These are phyloP conservation scores for Choanephora cucurbitarum DNA, from an alignment of 371 early-diverging fungal genomes.

Conservation along the genomic window DNA sequence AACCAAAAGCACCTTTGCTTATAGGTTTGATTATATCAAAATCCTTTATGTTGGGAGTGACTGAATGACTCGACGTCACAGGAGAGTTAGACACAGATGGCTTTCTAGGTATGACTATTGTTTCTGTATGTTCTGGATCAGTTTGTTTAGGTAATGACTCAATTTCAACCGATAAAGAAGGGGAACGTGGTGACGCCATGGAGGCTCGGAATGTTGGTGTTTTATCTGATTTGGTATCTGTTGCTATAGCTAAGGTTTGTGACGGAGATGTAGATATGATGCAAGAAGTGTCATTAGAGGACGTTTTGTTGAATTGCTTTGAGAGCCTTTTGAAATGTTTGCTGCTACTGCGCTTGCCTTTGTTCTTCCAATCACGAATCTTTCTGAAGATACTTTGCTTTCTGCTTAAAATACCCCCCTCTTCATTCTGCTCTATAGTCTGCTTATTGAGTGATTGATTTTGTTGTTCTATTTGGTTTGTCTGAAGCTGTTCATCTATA, in stretches of 20 bases:
- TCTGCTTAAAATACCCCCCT: slow-evolving; percentile 4
- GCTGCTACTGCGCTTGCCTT: slow-evolving; percentile 11
- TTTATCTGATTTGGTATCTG: background rate
- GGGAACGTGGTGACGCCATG: background rate
- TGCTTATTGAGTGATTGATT: background rate
- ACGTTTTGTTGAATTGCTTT: slow-evolving; percentile 4
- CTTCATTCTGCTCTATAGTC: background rate
- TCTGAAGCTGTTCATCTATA: slow-evolving; percentile 8
- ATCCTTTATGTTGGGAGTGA: slow-evolving; percentile 81
- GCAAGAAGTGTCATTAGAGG: background rate
- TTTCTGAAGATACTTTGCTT: slow-evolving; percentile 24
- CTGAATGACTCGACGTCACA: slow-evolving; percentile 40
- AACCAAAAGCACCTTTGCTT: slow-evolving; percentile 90
- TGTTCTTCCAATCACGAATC: slow-evolving; percentile 25
- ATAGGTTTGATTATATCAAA: slow-evolving; percentile 93
- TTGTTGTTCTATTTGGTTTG: background rate
- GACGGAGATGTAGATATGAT: background rate
- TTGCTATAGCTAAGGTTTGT: background rate
- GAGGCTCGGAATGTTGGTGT: background rate
- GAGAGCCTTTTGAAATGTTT: slow-evolving; percentile 6
- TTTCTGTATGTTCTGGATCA: slow-evolving; percentile 7
- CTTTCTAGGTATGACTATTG: slow-evolving; percentile 23
- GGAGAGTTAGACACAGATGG: slow-evolving; percentile 53
- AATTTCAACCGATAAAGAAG: background rate
- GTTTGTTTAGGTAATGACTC: background rate